phyloP scores from a whole-genome alignment of 2,329 filamentous ascomycete genomes.

The Aspergillus clavatus region DNA sequence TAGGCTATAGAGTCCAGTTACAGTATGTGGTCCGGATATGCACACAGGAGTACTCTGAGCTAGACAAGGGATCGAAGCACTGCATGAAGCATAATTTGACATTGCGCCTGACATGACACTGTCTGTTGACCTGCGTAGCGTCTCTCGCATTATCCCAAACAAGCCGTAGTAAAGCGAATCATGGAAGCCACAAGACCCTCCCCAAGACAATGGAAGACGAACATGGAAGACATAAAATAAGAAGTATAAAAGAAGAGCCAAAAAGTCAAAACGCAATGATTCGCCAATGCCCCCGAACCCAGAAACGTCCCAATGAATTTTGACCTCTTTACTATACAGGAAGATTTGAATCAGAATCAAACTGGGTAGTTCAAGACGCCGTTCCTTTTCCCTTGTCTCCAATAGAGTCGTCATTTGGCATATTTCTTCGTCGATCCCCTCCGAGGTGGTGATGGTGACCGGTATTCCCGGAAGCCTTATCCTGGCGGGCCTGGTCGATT shows the following conservation, averaged over 20 bases:
- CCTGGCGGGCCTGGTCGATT: constrained; percentile 85
- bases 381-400: constrained; percentile 40
- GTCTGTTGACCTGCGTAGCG: constrained; percentile 2
- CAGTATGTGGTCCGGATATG: too few relatives aligned
- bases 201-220: constrained; percentile 11
- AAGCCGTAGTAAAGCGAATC: constrained; percentile 1
- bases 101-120: background rate
- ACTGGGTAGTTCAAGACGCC: constrained; percentile 28
- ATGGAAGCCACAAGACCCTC: background rate
- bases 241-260: constrained; percentile 17
- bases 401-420: constrained; percentile 40
- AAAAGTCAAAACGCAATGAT: constrained; percentile 33
- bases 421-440: constrained; percentile 39
- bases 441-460: constrained; percentile 32
- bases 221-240: constrained; percentile 2
- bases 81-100: background rate
- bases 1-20: background rate
- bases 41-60: too few relatives aligned
- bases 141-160: background rate
- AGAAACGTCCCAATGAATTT: constrained; percentile 36
- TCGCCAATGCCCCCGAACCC: constrained; percentile 38
- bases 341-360: constrained; percentile 25
- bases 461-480: constrained; percentile 56
- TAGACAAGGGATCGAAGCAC: background rate
- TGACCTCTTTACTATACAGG: constrained; percentile 37